Evolutionary conservation across 2,329 filamentous ascomycete species (phyloP), one percentile per base, ranked within the genome.

Genomic region (Orbilia brochopaga): DNA sequence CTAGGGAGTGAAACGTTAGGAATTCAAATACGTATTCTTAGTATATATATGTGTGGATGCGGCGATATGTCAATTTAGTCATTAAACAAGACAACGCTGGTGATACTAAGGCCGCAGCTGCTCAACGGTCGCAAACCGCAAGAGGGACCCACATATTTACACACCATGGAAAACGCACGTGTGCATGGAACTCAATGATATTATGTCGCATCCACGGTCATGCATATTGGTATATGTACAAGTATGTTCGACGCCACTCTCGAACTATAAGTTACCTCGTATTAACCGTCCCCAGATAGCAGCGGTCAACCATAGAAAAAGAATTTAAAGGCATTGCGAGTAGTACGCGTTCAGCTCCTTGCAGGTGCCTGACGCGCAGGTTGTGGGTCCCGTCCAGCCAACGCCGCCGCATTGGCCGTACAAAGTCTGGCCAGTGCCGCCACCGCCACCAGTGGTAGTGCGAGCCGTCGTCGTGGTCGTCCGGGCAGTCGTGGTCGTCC

Each of bases 361-460:
- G 76, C 79, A 80, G 13, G 77, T 78, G 6, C 79, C 78, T 13
- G 76, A 76, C 23, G 75, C 55, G 74, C 79, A 79, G 76, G 77
- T 78, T 1, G 74, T 79, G 21, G 79, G 59, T 19, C 79, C 79
- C 2, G 54, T 76, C 76, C 75, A 80, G 30, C 78, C 78, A 19
- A 65, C 50, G 1, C 79, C 79, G 55, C 79, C 79, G 61, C 79
- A 80, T 62, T 79, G 79, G 1, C 75, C 79, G 53, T 76, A 80
- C 11, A 75, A 69, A 6, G 76, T 61, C 11, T 77, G 67, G 62
- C 78, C 24, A 24, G 51, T 19, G 15, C 58, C 58, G 24, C 24
- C 15, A 23, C 42, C 32, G 24, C 21, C n/a, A 27, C 54, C 54
- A 42, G 63, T 67, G 27, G 64, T 56, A 6, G 50, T 69, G 10